Evolutionary conservation across 352 stramenopile genomes (phyloP).

Genomic region (Phytopythium sindhum): DNA sequence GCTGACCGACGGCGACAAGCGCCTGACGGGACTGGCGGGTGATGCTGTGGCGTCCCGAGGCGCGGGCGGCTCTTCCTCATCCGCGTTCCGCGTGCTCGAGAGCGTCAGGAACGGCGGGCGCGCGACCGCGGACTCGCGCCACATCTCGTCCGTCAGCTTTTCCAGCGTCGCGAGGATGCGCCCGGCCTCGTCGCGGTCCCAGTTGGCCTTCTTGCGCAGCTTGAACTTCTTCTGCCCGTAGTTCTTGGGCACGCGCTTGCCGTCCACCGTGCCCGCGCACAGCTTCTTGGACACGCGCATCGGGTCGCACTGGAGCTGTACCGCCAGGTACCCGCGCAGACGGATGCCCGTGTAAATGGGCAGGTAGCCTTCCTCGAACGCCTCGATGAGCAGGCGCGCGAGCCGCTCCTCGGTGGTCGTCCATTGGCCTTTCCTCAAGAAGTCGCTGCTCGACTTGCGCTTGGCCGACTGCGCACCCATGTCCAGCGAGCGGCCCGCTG

Average conservation of each 20-base stretch:
- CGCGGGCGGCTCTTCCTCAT: conserved; percentile 11
- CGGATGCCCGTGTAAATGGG: conserved; percentile 73
- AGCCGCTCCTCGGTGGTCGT: conserved; percentile 62
- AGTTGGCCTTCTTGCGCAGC: conserved; percentile 51
- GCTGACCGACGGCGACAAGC: conserved; percentile 27
- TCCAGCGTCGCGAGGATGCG: conserved; percentile 44
- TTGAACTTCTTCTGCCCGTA: conserved; percentile 81
- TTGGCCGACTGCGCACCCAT: background rate
- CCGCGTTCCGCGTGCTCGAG: conserved; percentile 53
- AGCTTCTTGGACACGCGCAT: conserved; percentile 86
- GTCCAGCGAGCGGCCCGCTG: background rate
- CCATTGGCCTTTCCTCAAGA: conserved; percentile 73
- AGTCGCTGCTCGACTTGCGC: conserved; percentile 63
- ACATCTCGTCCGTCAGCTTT: conserved; percentile 47
- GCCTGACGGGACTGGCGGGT: conserved; percentile 21
- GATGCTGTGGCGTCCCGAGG: background rate
- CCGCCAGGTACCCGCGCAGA: conserved; percentile 69
- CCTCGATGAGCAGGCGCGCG: conserved; percentile 55
- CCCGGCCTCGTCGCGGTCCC: conserved; percentile 45
- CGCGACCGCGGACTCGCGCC: conserved; percentile 46
- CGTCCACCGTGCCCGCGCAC: conserved; percentile 62
- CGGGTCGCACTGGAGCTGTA: conserved; percentile 75
- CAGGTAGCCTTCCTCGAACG: conserved; percentile 69
- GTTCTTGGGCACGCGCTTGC: conserved; percentile 70
- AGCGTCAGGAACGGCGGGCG: conserved; percentile 58